Base-by-base conservation (phyloP, 73 alveolate species). In the Paramecium bursaria region DNA sequence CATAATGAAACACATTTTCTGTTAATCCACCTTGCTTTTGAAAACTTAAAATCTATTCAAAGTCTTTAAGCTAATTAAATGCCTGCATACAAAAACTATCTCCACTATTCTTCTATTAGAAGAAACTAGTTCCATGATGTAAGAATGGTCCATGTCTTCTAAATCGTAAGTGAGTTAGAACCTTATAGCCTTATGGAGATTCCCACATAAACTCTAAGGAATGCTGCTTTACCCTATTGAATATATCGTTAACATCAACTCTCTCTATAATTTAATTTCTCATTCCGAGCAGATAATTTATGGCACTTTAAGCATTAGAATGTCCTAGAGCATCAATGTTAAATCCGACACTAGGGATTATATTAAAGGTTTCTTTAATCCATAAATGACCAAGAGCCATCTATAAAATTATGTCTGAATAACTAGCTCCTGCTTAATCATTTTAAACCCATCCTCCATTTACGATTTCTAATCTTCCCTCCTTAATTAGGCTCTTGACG, bases 381-480 rank as follows among this genome's bases (percentile, higher is more conserved):
- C 76, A 57, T 30, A 30, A 57, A 57, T 57, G 76, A 2, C 76
- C 76, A 13, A 57, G 3, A 30, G 27, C 19, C n/a, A 57, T 19
- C 17, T 57, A 6, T 11, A 13, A 29, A 13, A 94, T 48, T 2
- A 91, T 87, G 77, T 86, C 89, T 46, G 74, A 75, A 74, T 88
- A 86, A 30, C 88, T 91, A 42, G 96, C 87, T 29, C 90, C 54
- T 13, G 97, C 95, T 75, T 96, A 97, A 90, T 96, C 99, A 75
- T 89, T 79, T 87, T 87, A 85, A 3, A 95, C 96, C 95, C 95
- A 95, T 19, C 98, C 97, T 3, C 98, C 99, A 30, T 95, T 94
- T 0, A 95, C 98, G 51, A 96, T 73, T 93, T 96, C 96, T 13
- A 96, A 35, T 80, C 94, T 77, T 53, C 92, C 91, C 26, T 80